Base-by-base conservation (phyloP, 306 rosid genomes). In the Prunus salicina region DNA sequence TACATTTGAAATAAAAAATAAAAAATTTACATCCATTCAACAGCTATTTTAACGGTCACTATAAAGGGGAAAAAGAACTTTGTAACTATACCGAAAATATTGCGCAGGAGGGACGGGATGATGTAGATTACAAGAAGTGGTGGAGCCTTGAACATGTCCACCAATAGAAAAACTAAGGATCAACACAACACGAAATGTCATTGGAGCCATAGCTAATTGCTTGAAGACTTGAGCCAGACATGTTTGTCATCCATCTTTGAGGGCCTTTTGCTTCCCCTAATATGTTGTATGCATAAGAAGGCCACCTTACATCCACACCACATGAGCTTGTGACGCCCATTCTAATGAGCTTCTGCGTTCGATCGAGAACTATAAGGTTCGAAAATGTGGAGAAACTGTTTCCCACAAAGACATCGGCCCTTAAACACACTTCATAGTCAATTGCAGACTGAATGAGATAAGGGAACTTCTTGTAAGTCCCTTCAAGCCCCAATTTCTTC, bases 301-400 rank as follows among this genome's bases (percentile, higher is more conserved):
- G 90, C 98, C 92, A 92, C 64, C 83, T 87, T 66, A 73, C 86
- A 80, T 89, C 87, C 65, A 15, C 72, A 51, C 78, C 84, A 67
- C 96, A 90, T 20, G 87, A 68, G 65, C 83, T 68, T 1, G 45
- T 45, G 22, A 24, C 85, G 14, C 88, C 91, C 71, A 46, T 74
- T 82, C 84, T 82, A 25, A 84, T 75, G 80, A 88, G 78, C 85
- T 84, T 94, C 61, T 91, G 94, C 2, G 98, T 94, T 83, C 98
- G 88, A 73, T 89, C 98, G 55, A 94, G 95, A 62, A 70, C 97
- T 49, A 94, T 52, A 8, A 94, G 96, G 58, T 94, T 92, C 2
- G 98, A 94, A 85, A 94, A 94, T 49, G 98, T 94, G 0, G 98
- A 94, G 82, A 89, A 94, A 75, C 96, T 94, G 82, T 94, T 94